Conservation (phyloP, 164 flowering plant genomes). For the Berberis thunbergii region DNA sequence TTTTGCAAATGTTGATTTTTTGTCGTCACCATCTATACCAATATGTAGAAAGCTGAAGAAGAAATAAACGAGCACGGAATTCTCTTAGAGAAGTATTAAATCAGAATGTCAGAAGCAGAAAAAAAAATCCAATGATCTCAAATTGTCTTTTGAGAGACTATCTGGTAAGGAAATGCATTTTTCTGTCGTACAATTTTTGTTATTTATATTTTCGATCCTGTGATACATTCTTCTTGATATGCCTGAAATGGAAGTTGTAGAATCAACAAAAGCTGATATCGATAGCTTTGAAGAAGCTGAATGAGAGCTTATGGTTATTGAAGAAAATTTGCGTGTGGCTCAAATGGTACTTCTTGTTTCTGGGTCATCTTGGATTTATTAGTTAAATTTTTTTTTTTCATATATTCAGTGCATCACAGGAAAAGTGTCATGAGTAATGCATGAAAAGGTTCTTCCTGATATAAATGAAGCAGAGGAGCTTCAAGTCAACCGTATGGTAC, state of each 20-base stretch:
- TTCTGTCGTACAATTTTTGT: not conserved
- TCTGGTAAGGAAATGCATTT: conserved; percentile 44
- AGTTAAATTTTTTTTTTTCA: not conserved
- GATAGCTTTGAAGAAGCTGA: conserved; percentile 64
- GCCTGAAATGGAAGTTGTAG: conserved; percentile 23
- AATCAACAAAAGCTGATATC: conserved; percentile 68
- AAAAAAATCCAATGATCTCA: conserved; percentile 40
- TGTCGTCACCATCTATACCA: not conserved
- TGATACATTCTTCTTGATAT: conserved; percentile 1
- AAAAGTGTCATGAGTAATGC: conserved; percentile 50
- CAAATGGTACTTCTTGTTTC: conserved; percentile 32
- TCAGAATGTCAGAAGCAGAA: conserved; percentile 40
- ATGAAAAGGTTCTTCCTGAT: conserved; percentile 46
- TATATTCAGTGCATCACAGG: conserved; percentile 30
- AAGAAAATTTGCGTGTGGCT: conserved; percentile 33
- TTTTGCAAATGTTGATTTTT: not conserved
- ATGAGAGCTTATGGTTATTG: conserved; percentile 36
- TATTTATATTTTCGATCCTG: not conserved
- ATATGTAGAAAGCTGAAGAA: conserved; percentile 41
- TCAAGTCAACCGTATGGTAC: conserved; percentile 45
- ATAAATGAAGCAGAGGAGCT: conserved; percentile 63
- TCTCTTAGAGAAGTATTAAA: conserved; percentile 28
- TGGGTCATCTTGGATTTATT: not conserved
- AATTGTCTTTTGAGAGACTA: conserved; percentile 41
- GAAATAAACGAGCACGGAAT: conserved; percentile 44